A percentile compares a stretch with the other conserved stretches of the same genome.
phyloP scores from a whole-genome alignment of 441 rosid genomes.

The Adansonia madagascariensis region DNA sequence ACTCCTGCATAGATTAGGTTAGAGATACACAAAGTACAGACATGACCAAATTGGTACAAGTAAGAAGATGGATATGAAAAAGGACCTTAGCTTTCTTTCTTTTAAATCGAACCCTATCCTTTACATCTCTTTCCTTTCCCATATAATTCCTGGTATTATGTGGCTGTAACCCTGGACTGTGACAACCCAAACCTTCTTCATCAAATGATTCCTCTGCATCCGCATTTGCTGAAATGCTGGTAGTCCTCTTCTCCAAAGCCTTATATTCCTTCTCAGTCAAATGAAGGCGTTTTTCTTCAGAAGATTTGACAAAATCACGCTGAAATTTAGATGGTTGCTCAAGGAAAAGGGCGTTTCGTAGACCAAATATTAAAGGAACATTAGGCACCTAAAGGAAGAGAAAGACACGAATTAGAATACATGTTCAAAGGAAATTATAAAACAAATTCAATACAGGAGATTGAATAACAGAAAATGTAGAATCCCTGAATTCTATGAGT shows the following conservation, averaged over 20 bases:
- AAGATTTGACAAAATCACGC: conserved; percentile 55
- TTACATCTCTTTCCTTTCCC: conserved; percentile 39
- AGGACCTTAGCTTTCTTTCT: conserved; percentile 71
- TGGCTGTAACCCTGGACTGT: conserved; percentile 29
- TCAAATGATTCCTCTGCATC: conserved; percentile 36
- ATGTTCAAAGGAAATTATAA: background rate
- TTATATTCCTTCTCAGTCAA: conserved; percentile 54
- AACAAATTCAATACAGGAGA: background rate
- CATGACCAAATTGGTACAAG: conserved; percentile 3
- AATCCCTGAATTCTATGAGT: background rate
- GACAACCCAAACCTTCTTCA: conserved; percentile 42
- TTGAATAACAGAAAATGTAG: background rate
- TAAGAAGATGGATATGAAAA: background rate
- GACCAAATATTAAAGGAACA: conserved; percentile 76
- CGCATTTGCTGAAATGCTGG: conserved; percentile 37
- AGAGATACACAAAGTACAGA: background rate
- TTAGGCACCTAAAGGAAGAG: conserved; percentile 58
- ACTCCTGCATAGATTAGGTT: background rate
- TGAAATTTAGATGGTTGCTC: conserved; percentile 83
- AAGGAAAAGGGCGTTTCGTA: conserved; percentile 75
- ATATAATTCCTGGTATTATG: conserved; percentile 34
- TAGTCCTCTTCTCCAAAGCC: conserved; percentile 47
- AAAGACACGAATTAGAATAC: conserved; percentile 11
- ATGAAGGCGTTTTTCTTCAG: conserved; percentile 62
- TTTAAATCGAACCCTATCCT: conserved; percentile 77